A percentile compares a stretch with the other conserved stretches of the same genome.
These are phyloP conservation scores for Catunica adiposa DNA, from an alignment of 2,329 filamentous ascomycete genomes.

Conservation along the genomic window DNA sequence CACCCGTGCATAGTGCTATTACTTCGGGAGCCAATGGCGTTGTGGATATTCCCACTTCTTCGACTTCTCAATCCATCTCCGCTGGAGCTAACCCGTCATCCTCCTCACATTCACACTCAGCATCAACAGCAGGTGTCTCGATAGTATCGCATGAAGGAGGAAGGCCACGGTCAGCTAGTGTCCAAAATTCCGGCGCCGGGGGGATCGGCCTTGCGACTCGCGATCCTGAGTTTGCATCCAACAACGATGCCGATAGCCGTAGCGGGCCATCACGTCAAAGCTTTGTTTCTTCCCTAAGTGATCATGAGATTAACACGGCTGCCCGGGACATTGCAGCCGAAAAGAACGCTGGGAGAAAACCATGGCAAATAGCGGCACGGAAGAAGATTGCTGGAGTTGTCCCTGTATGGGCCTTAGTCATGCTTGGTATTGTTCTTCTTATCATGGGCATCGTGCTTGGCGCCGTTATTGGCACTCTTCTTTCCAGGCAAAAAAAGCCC, in stretches of 20 bases:
- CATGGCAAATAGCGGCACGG: conserved; percentile 36
- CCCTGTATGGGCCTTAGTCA: conserved; percentile 43
- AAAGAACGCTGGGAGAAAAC: conserved; percentile 30
- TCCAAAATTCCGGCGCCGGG: conserved; percentile 34
- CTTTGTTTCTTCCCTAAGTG: conserved; percentile 33
- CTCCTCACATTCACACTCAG: conserved; percentile 6
- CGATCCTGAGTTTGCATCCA: conserved; percentile 45
- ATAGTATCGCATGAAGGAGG: neutral
- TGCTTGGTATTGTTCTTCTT: conserved; percentile 32
- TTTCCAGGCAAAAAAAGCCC: conserved; percentile 20
- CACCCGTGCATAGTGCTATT: neutral
- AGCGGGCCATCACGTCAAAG: conserved; percentile 38
- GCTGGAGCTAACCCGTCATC: neutral
- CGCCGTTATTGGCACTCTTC: conserved; percentile 35
- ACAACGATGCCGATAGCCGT: conserved; percentile 32
- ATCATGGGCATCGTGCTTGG: conserved; percentile 40
- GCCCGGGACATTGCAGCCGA: conserved; percentile 29
- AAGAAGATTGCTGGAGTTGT: conserved; percentile 41
- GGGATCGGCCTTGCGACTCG: conserved; percentile 44
- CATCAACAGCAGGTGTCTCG: conserved; percentile 7
- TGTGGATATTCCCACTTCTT: conserved; percentile 1
- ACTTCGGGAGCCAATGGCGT: conserved; percentile 2
- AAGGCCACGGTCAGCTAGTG: neutral
- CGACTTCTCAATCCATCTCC: neutral
- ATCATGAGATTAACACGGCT: conserved; percentile 38